A percentile compares a stretch with the other conserved stretches of the same genome.
These are phyloP conservation scores for Circinella umbellata DNA, from an alignment of 371 early-diverging fungal species.

Conservation along the genomic window DNA sequence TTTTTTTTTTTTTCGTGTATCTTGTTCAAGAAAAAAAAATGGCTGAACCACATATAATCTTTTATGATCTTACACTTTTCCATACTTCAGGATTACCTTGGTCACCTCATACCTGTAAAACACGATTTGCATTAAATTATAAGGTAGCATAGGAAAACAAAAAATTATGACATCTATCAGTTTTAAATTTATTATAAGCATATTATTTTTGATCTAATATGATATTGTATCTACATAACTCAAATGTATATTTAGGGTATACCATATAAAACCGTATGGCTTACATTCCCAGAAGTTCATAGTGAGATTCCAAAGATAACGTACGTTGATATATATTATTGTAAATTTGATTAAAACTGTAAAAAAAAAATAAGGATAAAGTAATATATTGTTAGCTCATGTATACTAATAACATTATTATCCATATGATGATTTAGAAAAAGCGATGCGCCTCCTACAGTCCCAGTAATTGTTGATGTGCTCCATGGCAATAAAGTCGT, in stretches of 20 bases:
- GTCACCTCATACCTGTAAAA: constrained; percentile 1
- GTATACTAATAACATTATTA: too few relatives aligned
- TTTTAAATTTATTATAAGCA: neutral
- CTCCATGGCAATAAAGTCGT: constrained; percentile 13
- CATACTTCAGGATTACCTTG: neutral
- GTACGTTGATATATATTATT: neutral
- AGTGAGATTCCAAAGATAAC: constrained; percentile 12
- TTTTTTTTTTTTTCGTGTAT: neutral
- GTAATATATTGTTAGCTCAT: neutral
- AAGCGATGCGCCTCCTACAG: constrained; percentile 8
- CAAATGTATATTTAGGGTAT: constrained; percentile 17
- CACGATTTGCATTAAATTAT: neutral
- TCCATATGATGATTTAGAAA: neutral
- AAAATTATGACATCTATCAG: too few relatives aligned
- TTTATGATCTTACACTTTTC: neutral
- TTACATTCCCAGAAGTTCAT: constrained; percentile 16
- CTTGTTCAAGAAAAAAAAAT: too few relatives aligned
- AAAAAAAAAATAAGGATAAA: neutral
- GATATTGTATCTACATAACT: neutral
- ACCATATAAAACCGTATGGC: constrained; percentile 22
- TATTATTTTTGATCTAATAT: neutral
- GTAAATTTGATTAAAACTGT: neutral
- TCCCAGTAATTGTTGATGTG: constrained; percentile 16
- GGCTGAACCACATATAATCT: neutral
- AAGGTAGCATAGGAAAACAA: neutral